Evolutionary conservation across 176 grass and related monocot species (phyloP), one percentile per base, ranked within the genome.

Genomic region (Urochloa ruziziensis): DNA sequence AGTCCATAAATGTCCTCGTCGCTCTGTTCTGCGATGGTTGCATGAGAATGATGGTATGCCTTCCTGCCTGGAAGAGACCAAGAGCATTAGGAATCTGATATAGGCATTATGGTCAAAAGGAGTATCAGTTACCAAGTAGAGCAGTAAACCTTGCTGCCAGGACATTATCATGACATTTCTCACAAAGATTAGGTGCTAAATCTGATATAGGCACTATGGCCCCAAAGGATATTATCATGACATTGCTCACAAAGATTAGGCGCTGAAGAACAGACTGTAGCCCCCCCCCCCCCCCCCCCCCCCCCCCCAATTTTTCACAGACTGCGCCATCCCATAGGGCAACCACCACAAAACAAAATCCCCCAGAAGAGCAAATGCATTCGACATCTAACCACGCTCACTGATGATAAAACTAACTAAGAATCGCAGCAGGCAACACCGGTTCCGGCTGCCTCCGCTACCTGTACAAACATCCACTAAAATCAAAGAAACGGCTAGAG

Each of bases 1-100:
- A 97, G 58, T 90, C 91, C 91, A 97, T 90, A 61, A 97, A 97
- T 57, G 91, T 97, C 67, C 94, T 94, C 1, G 87, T 82, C 2
- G 60, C 75, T 76, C 92, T 88, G 74, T 87, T 97, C 23, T 71
- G 87, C 2, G 87, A 92, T 23, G 85, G 82, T 59, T 97, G 94
- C 72, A 97, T 78, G 81, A 94, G 80, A 84, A 94, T 76, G 53
- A 97, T 97, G 63, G 91, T 94, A 68, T 94, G 85, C 83, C 86
- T 94, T 65, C 91, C 91, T 49, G 88, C 88, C 88, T 93, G 68
- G n/a, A n/a, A n/a, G n/a, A n/a, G n/a, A n/a, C n/a, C 19, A 68
- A 56, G 21, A 71, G 52, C 29, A 13, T 30, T 56, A 60, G 17
- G 27, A 32, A 83, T 73, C 39, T 74, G 35, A 28, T 57, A 7